Conservation (phyloP, 495 filamentous ascomycete genomes). For the Penicillium tannophilum region DNA sequence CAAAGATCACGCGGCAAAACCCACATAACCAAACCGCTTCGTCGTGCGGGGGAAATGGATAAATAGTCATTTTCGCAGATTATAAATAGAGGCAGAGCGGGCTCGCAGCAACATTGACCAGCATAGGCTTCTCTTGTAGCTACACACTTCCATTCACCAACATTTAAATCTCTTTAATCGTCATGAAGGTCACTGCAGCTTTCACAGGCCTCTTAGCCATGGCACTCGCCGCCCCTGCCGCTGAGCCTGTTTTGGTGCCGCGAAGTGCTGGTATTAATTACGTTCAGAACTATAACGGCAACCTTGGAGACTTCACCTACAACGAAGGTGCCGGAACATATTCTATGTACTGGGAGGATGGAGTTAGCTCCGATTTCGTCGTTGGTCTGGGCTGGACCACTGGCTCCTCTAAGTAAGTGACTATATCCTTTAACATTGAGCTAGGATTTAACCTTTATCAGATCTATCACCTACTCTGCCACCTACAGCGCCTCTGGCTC, state of each 20-base stretch:
- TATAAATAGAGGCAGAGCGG: conserved; percentile 14
- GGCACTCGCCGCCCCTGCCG: conserved; percentile 13
- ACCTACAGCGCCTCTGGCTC: conserved; percentile 11
- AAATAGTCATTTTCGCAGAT: conserved; percentile 13
- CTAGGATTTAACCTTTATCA: conserved; percentile 15
- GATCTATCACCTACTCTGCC: conserved; percentile 19
- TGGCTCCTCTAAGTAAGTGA: conserved; percentile 14
- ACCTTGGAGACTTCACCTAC: conserved; percentile 19
- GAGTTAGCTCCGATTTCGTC: conserved; percentile 18
- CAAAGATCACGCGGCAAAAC: conserved; percentile 13
- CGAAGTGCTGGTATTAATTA: conserved; percentile 17
- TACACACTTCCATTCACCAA: conserved; percentile 14
- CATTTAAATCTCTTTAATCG: conserved; percentile 12
- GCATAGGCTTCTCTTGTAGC: conserved; percentile 10
- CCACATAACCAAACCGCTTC: conserved; percentile 10
- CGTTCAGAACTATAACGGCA: conserved; percentile 21
- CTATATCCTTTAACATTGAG: conserved; percentile 6
- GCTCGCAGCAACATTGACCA: conserved; percentile 9
- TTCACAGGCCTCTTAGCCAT: conserved; percentile 16
- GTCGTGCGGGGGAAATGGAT: conserved; percentile 14
- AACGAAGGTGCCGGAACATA: conserved; percentile 15
- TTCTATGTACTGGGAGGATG: conserved; percentile 20
- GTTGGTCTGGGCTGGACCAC: conserved; percentile 19
- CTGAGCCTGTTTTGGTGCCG: conserved; percentile 11
- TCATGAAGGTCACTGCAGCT: conserved; percentile 19